A percentile compares a stretch with the other conserved stretches of the same genome.
phyloP scores from a whole-genome alignment of 305 asterid genomes.

The Rubia tinctorum region DNA sequence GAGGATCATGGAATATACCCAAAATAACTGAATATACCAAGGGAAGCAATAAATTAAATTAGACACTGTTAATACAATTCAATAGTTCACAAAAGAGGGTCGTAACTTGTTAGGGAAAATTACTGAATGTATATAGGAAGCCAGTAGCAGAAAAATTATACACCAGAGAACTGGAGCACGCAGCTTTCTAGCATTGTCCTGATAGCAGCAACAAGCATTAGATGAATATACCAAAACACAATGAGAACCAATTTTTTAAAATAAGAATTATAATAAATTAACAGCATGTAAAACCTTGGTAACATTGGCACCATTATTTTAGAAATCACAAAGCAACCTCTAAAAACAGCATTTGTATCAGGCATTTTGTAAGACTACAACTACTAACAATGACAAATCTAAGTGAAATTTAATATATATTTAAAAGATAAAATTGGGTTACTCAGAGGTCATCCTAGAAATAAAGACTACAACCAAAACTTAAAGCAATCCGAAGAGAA shows the following conservation, averaged over 20 bases:
- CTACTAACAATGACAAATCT: neutral
- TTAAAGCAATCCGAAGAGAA: neutral
- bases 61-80: neutral
- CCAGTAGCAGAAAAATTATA: slow-evolving; percentile 63
- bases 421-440: neutral
- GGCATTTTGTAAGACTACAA: neutral
- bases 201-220: slow-evolving; percentile 20
- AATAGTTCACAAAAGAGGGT: slow-evolving; percentile 9
- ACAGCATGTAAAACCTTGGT: neutral
- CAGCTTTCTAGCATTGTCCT: slow-evolving; percentile 93
- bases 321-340: neutral
- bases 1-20: no score
- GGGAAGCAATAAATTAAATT: slow-evolving; percentile 11
- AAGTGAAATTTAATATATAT: neutral
- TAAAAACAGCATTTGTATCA: neutral
- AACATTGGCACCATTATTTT: neutral
- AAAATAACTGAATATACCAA: slow-evolving; percentile 24
- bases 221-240: neutral
- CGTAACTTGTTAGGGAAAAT: slow-evolving; percentile 25
- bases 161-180: slow-evolving; percentile 94
- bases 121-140: slow-evolving; percentile 68
- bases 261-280: neutral
- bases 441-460: neutral
- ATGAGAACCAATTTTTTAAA: neutral
- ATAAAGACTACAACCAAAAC: neutral